Conservation (phyloP, 805 yeast species). For the Metschnikowia shivogae region DNA sequence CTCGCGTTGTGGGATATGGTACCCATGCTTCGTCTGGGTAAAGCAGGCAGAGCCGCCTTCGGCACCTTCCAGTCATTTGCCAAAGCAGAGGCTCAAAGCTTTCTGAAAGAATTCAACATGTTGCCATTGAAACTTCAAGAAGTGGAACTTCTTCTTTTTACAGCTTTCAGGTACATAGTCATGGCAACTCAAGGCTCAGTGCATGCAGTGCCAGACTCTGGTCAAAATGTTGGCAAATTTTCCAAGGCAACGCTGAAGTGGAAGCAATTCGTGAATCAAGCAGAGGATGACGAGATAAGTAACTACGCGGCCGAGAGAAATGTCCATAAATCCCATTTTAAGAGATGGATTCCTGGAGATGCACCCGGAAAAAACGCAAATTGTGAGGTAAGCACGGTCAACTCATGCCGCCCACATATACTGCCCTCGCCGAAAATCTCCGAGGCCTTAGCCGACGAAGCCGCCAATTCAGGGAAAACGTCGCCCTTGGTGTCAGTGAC, state of each 20-base stretch:
- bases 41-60: background rate
- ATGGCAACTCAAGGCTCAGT: constrained; percentile 1
- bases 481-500: background rate
- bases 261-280: background rate
- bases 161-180: background rate
- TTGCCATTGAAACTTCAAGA: constrained; percentile 4
- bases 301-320: background rate
- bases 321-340: background rate
- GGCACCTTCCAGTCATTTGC: background rate
- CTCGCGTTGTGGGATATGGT: too few relatives aligned
- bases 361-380: background rate
- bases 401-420: background rate
- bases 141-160: background rate
- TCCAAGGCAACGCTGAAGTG: background rate
- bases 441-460: constrained; percentile 1
- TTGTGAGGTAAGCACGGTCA: constrained; percentile 2
- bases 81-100: background rate
- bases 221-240: background rate
- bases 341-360: background rate
- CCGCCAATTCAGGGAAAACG: background rate
- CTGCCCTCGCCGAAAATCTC: constrained; percentile 4
- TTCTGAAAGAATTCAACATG: constrained; percentile 4
- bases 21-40: background rate
- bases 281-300: background rate
- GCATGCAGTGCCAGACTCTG: background rate